Base-by-base conservation (phyloP, 1,139 yeast genomes). In the Williopsis jadinii region DNA sequence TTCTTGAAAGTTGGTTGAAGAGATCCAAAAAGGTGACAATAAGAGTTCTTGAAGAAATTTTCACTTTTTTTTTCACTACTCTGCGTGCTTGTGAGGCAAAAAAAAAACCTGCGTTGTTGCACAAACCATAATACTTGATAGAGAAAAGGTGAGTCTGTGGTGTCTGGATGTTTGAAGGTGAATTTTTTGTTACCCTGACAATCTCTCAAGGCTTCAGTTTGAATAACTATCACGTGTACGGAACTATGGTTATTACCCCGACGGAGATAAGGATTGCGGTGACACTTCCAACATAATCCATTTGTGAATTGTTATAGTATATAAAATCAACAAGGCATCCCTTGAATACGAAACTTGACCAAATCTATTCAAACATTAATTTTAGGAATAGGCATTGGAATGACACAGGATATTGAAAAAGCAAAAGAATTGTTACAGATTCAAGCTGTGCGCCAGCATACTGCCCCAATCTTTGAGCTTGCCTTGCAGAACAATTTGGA, bases 371-470 rank as follows among this genome's bases (percentile, higher is more conserved):
- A 11, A 29, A 29, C 15, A 14, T 32, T 12, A n/a, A 30, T 29
- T 8, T 29, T 11, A 11, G 8, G 12, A 4, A 12, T 11, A 14
- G 34, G 28, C 9, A 19, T n/a, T 9, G 12, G 4, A 37, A 47
- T 34, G 41, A 42, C 40, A 36, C 32, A 40, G 5, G 43, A 35
- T 24, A 39, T 30, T 10, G 28, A 36, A 3, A 29, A 8, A 8
- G 34, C 27, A 1, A 54, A 52, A 27, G 67, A 71, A 40, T 56
- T 74, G n/a, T 58, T 66, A 11, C 59, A 75, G 11, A 71, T 77
- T 36, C 61, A 62, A 28, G 70, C 81, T 0, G 81, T 77, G 4
- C 64, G 83, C 45, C 77, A 67, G 41, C 71, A 75, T 28, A 64
- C 75, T 12, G 49, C 60, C 1, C 59, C 66, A 27, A 73, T 77